Evolutionary conservation across 192 early-diverging fungal genomes (phyloP), one percentile per base, ranked within the genome.

Genomic region (Coemansia sp.): DNA sequence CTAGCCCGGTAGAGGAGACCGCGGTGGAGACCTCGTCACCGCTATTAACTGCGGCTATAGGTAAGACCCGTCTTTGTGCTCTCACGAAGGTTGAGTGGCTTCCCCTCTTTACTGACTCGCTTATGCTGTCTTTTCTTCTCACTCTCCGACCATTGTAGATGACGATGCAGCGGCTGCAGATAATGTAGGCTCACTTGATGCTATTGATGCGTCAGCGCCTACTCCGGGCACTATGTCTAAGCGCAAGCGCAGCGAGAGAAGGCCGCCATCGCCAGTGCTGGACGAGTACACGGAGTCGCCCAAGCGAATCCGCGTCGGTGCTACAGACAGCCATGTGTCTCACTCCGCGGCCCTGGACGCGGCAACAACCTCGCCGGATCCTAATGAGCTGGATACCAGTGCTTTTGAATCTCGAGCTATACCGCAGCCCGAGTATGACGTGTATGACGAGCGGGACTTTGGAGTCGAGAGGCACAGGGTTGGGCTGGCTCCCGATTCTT

Each of bases 221-320:
- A 35, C 61, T 28, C 61, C 61, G 33, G 37, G 33, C 62, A 37
- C 62, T 3, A 20, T 45, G 20, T 63, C 62, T 9, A 63, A 63
- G 20, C 62, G 62, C 62, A 63, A 43, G 62, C 42, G 62, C 43
- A 23, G 26, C 16, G 47, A 14, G 34, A 16, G 20, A 26, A 35
- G 33, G 25, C 9, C 39, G 2, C 62, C 59, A n/a, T 60, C 31
- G 0, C 37, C 59, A 5, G 48, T 52, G 3, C 23, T 26, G 1
- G 48, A 52, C 7, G 13, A 6, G 3, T 52, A 52, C 48, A 3
- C 48, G 6, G 48, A 52, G 2, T 52, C 48, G 48, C 48, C 48
- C 1, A 52, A 52, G 9, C 23, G 48, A 26, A 13, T 25, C 12
- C 23, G 48, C 14, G 25, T 23, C 48, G 25, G 25, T 5, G 48